These are phyloP conservation scores for Mycena chlorophos DNA, from an alignment of 768 basidiomycete species.

Conservation along the genomic window DNA sequence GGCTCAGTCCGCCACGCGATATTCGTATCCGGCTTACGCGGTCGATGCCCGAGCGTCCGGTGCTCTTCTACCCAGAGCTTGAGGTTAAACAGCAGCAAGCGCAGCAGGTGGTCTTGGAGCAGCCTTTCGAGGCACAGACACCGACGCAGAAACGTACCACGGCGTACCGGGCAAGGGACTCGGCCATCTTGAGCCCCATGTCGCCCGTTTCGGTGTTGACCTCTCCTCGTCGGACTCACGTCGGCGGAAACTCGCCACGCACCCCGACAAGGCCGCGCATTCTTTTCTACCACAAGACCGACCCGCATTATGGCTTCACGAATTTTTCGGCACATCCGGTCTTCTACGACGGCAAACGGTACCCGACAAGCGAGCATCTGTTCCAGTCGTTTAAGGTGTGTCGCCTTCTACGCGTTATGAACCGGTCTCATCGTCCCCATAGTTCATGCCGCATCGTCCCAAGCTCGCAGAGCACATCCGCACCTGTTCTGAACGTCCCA, in stretches of 20 bases:
- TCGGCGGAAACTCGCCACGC: constrained; percentile 18
- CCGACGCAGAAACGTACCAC: constrained; percentile 16
- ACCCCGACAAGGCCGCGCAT: constrained; percentile 39
- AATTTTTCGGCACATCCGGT: constrained; percentile 73
- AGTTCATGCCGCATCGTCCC: constrained; percentile 64
- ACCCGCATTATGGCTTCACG: constrained; percentile 70
- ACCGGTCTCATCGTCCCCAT: not conserved
- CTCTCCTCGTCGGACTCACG: constrained; percentile 22
- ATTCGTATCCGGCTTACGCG: constrained; percentile 33
- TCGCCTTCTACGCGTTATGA: not conserved
- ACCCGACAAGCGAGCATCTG: constrained; percentile 76
- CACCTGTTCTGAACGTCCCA: constrained; percentile 60
- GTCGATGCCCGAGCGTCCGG: constrained; percentile 30
- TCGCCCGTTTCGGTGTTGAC: too few species aligned
- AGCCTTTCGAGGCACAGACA: constrained; percentile 14
- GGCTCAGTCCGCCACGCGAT: constrained; percentile 18
- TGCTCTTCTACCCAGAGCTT: constrained; percentile 19
- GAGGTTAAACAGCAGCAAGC: constrained; percentile 12
- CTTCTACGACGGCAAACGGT: constrained; percentile 58
- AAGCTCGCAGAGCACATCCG: constrained; percentile 70
- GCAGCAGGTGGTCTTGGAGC: too few species aligned
- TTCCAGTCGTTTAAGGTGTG: constrained; percentile 73
- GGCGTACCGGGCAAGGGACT: constrained; percentile 7
- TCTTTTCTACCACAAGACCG: constrained; percentile 63
- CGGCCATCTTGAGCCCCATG: constrained; percentile 2